A percentile compares a stretch with the other conserved stretches of the same genome.
phyloP scores from a whole-genome alignment of 768 basidiomycete genomes.

The Rhizopogon salebrosus region DNA sequence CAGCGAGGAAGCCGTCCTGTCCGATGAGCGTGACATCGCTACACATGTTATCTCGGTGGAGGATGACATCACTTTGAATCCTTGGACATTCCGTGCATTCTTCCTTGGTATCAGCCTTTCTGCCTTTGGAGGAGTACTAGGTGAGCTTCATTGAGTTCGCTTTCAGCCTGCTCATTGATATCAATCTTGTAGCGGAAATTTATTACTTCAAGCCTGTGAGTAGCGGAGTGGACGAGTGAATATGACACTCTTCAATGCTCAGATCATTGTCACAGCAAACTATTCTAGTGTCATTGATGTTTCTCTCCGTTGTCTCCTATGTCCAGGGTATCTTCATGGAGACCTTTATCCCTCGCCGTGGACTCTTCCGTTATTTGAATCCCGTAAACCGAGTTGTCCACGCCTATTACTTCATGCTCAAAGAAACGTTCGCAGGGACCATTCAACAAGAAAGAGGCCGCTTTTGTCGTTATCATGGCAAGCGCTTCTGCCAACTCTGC shows the following conservation, averaged over 20 bases:
- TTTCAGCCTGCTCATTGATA: constrained; percentile 5
- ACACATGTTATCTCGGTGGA: constrained; percentile 37
- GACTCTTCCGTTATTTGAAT: constrained; percentile 46
- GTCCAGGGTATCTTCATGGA: constrained; percentile 44
- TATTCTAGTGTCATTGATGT: constrained; percentile 46
- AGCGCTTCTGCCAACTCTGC: constrained; percentile 50
- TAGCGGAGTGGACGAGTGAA: neutral
- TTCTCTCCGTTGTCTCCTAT: constrained; percentile 47
- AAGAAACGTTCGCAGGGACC: constrained; percentile 34
- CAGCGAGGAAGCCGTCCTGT: constrained; percentile 29
- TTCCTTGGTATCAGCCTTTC: constrained; percentile 43
- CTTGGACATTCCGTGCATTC: constrained; percentile 42
- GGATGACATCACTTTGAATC: constrained; percentile 41
- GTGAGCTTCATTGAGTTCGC: constrained; percentile 17
- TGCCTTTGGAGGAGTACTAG: constrained; percentile 43
- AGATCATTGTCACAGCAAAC: constrained; percentile 37
- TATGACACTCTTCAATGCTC: neutral
- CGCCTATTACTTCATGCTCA: neutral
- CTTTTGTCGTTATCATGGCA: constrained; percentile 54
- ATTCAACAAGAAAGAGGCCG: constrained; percentile 58
- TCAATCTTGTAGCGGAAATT: constrained; percentile 34
- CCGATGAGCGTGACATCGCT: constrained; percentile 37
- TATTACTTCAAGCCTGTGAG: constrained; percentile 50
- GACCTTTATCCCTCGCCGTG: constrained; percentile 38
- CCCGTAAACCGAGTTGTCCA: constrained; percentile 25